Evolutionary conservation across 352 stramenopile genomes (phyloP).

Genomic region (Globisporangium irregulare): DNA sequence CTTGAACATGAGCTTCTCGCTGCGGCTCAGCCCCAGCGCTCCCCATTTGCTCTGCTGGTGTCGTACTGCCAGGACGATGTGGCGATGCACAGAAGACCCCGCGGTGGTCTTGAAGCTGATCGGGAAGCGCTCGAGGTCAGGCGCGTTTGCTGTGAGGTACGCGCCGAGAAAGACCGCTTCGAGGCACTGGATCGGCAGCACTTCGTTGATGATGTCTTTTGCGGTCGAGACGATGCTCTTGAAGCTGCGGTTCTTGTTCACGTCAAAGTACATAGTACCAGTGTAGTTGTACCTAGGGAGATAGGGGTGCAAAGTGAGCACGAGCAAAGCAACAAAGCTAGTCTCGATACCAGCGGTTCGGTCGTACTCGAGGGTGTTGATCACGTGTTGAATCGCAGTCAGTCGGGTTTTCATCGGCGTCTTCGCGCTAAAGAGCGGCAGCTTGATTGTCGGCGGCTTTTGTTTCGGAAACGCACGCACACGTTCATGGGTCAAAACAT

Average conservation of each 20-base stretch:
- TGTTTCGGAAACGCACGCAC: background rate
- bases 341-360: background rate
- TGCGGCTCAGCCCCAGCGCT: conserved; percentile 79
- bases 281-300: conserved; percentile 82
- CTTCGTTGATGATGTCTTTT: conserved; percentile 81
- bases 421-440: conserved; percentile 54
- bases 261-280: conserved; percentile 78
- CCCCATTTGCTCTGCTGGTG: conserved; percentile 82
- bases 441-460: conserved; percentile 63
- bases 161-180: conserved; percentile 84
- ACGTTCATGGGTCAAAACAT: background rate
- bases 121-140: conserved; percentile 74
- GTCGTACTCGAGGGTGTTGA: conserved; percentile 61
- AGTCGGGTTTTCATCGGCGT: conserved; percentile 59
- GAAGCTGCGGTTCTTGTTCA: conserved; percentile 87
- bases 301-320: background rate
- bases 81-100: conserved; percentile 59
- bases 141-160: conserved; percentile 70
- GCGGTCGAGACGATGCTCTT: conserved; percentile 85
- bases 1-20: conserved; percentile 84
- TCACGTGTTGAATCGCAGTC: conserved; percentile 56
- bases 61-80: conserved; percentile 77
- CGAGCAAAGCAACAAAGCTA: conserved; percentile 3
- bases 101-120: conserved; percentile 85
- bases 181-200: conserved; percentile 87